A percentile compares a stretch with the other conserved stretches of the same genome.
These are phyloP conservation scores for Alloteropsis semialata DNA, from an alignment of 176 grass and related monocot species.

Conservation along the genomic window DNA sequence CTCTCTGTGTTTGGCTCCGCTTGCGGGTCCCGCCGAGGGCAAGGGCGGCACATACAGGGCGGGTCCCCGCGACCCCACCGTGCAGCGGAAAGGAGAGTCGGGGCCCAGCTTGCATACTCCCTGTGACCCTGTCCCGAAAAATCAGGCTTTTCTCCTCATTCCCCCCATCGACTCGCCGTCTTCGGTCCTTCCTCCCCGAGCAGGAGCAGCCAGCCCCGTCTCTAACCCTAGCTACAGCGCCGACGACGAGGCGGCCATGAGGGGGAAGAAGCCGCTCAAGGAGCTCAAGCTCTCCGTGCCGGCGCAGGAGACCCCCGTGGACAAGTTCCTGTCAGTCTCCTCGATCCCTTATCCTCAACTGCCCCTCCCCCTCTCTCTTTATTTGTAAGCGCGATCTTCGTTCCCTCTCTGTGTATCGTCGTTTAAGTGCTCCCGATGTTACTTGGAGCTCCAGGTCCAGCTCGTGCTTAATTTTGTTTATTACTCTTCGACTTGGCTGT, in stretches of 20 bases:
- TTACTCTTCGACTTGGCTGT: background rate
- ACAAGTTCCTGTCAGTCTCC: conserved; percentile 71
- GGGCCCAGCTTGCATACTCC: background rate
- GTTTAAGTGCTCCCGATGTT: background rate
- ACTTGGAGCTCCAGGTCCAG: background rate
- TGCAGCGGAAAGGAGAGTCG: background rate
- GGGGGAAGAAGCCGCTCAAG: conserved; percentile 62
- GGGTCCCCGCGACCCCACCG: background rate
- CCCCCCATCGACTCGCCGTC: background rate
- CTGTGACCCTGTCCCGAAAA: background rate
- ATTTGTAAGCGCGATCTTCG: background rate
- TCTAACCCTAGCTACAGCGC: conserved; percentile 10
- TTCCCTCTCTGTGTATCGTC: too few relatives aligned
- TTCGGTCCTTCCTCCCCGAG: conserved; percentile 11
- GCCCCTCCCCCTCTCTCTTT: background rate
- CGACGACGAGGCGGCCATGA: conserved; percentile 51
- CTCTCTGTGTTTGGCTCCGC: too few relatives aligned
- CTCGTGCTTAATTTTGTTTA: background rate
- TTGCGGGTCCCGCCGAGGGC: too few relatives aligned
- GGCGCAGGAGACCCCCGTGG: conserved; percentile 63
- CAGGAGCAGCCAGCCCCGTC: background rate
- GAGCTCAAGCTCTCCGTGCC: conserved; percentile 76
- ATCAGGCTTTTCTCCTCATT: background rate
- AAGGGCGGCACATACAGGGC: too few relatives aligned
- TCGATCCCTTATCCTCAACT: background rate